Percentiles rank a stretch among this genome's conserved stretches.
phyloP scores from a whole-genome alignment of 306 rosid species.

The Vachellia pachyceras region DNA sequence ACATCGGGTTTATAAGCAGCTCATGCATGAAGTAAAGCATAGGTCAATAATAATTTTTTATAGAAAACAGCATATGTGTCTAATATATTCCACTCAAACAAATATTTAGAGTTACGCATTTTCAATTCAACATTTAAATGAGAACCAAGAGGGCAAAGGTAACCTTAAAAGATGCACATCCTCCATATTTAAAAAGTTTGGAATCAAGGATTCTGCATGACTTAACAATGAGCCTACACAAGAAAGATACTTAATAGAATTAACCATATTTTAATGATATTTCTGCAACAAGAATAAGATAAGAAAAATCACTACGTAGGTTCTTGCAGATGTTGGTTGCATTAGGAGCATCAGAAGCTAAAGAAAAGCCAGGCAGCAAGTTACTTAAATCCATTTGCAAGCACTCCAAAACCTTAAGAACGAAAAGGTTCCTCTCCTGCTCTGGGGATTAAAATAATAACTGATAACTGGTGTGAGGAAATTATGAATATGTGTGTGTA shows the following conservation, averaged over 20 bases:
- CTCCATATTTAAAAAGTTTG: slow-evolving; percentile 76
- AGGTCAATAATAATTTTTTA: neutral
- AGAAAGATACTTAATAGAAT: slow-evolving; percentile 43
- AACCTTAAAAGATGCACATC: slow-evolving; percentile 93
- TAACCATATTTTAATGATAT: slow-evolving; percentile 25
- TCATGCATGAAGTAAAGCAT: slow-evolving; percentile 10
- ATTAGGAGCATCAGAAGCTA: slow-evolving; percentile 64
- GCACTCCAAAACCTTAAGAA: slow-evolving; percentile 81
- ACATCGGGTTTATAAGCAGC: neutral
- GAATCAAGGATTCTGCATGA: slow-evolving; percentile 95
- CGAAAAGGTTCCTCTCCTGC: slow-evolving; percentile 87
- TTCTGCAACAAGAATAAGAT: slow-evolving; percentile 15
- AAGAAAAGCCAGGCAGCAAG: slow-evolving; percentile 70
- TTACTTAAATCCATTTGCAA: slow-evolving; percentile 71
- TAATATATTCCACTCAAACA: slow-evolving; percentile 7
- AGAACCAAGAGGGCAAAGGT: slow-evolving; percentile 24
- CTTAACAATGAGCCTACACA: slow-evolving; percentile 86
- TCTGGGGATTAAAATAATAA: slow-evolving; percentile 61
- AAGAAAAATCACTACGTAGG: slow-evolving; percentile 64
- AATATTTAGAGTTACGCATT: slow-evolving; percentile 33
- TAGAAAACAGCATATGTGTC: neutral
- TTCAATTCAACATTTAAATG: slow-evolving; percentile 30
- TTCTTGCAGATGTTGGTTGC: slow-evolving; percentile 72
- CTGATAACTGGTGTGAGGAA: slow-evolving; percentile 32
- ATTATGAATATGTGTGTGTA: slow-evolving; percentile 28